Evolutionary conservation across 345 rosid genomes (phyloP), one percentile per base, ranked within the genome.

Genomic region (Carallia brachiata): DNA sequence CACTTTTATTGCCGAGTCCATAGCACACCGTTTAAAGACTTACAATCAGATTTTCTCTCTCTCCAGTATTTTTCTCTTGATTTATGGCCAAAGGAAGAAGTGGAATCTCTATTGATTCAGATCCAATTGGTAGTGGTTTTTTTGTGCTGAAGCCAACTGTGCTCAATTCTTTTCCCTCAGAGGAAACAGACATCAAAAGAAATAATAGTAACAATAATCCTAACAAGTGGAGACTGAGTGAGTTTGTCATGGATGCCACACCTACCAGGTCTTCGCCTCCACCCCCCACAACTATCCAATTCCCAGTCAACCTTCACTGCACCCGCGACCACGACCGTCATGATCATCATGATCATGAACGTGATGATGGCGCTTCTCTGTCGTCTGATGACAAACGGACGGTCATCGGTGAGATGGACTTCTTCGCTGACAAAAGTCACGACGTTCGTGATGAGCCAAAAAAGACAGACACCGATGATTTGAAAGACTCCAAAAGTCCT

Each of bases 1-100:
- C 83, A 65, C 75, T 75, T 84, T 83, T 70, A 69, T 81, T 81
- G 93, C 93, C 93, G 90, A 82, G 90, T 88, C 89, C 79, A 77
- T 74, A 80, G 88, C 87, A 76, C 84, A 76, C 84, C 80, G 70
- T 79, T 81, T 64, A 73, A 71, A 81, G 76, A 63, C 74, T 74
- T 40, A 28, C 57, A 64, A 37, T 32, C 68, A 17, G 28, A 19
- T 60, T 53, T 39, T 63, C 73, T 68, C 77, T 67, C 80, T 55
- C 74, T 59, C 76, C 31, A 58, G 32, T 16, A 32, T 47, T 63
- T 73, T 47, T 75, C 66, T 66, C 74, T 78, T 53, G 68, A 78
- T 87, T 77, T 75, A 88, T 86, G 89, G 89, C 89, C 81, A 80
- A 65, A 36, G 80, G 75, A 66, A 62, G 76, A 32, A 73, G 83